phyloP scores from a whole-genome alignment of 164 flowering plant species.

The Kalanchoe fedtschenkoi region DNA sequence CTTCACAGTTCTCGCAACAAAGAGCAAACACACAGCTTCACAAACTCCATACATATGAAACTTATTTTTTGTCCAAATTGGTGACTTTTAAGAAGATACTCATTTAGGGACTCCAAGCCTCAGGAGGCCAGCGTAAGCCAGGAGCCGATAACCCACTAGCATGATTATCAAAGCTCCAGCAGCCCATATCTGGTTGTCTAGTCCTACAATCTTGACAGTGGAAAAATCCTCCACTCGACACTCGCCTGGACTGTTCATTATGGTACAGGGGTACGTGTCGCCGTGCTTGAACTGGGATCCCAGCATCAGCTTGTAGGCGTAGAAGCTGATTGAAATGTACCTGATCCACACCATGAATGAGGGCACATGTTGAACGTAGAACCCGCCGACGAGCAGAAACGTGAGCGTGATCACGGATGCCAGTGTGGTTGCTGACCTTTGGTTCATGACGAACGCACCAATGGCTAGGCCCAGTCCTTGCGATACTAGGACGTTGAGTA shows the following conservation, averaged over 20 bases:
- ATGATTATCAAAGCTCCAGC: conserved; percentile 33
- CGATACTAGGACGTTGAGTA: conserved; percentile 36
- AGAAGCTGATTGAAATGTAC: conserved; percentile 40
- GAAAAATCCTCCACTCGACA: conserved; percentile 41
- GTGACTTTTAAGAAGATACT: no score
- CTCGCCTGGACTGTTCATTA: conserved; percentile 4
- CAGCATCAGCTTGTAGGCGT: conserved; percentile 47
- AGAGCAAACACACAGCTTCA: no score
- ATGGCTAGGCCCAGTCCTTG: conserved; percentile 74
- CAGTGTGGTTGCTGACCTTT: conserved; percentile 35
- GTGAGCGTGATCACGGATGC: conserved; percentile 48
- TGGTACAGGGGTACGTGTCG: conserved; percentile 42
- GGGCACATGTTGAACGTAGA: conserved; percentile 60
- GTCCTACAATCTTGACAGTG: conserved; percentile 31
- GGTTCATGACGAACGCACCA: conserved; percentile 63
- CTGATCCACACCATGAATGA: conserved; percentile 54
- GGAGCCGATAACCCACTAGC: conserved; percentile 47
- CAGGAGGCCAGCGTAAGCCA: conserved; percentile 61
- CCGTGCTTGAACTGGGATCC: conserved; percentile 32
- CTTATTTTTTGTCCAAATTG: no score
- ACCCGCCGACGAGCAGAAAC: conserved; percentile 58
- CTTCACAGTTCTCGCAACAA: no score
- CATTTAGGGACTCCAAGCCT: conserved; percentile 40
- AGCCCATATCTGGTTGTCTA: conserved; percentile 17
- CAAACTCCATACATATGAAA: no score